A percentile compares a stretch with the other conserved stretches of the same genome.
phyloP scores from a whole-genome alignment of 2,329 filamentous ascomycete genomes.

The Sporothrix protearum region DNA sequence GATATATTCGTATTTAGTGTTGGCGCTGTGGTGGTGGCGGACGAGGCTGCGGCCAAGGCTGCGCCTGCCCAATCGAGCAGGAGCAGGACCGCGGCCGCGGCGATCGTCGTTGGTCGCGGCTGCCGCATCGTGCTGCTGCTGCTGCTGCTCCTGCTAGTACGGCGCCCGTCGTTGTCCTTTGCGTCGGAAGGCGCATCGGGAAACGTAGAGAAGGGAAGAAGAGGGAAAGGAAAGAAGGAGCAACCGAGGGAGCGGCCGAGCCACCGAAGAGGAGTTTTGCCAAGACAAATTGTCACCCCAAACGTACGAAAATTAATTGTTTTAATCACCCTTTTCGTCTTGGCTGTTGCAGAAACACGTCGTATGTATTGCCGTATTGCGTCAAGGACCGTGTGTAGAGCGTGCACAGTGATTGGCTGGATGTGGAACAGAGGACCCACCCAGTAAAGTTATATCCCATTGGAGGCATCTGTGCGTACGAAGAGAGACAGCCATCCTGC shows the following conservation, averaged over 20 bases:
- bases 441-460: slow-evolving; percentile 1
- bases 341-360: background rate
- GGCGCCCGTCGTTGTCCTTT: background rate
- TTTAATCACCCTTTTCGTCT: background rate
- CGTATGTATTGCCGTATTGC: background rate
- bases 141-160: background rate
- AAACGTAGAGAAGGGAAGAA: background rate
- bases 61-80: slow-evolving; percentile 1
- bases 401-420: background rate
- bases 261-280: slow-evolving; percentile 1
- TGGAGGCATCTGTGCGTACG: background rate
- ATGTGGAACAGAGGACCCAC: slow-evolving; percentile 12
- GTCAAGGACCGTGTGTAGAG: slow-evolving; percentile 15
- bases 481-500: background rate
- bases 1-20: background rate
- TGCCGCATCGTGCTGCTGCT: slow-evolving; percentile 17
- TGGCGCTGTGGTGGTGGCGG: background rate
- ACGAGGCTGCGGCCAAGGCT: slow-evolving; percentile 11
- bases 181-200: slow-evolving; percentile 2
- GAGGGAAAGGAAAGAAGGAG: background rate
- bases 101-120: slow-evolving; percentile 13
- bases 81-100: background rate
- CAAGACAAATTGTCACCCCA: slow-evolving; percentile 17
- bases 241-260: background rate
- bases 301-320: background rate